Evolutionary conservation across 1,284 basidiomycete genomes (phyloP).

Genomic region (Vanrija sp.): DNA sequence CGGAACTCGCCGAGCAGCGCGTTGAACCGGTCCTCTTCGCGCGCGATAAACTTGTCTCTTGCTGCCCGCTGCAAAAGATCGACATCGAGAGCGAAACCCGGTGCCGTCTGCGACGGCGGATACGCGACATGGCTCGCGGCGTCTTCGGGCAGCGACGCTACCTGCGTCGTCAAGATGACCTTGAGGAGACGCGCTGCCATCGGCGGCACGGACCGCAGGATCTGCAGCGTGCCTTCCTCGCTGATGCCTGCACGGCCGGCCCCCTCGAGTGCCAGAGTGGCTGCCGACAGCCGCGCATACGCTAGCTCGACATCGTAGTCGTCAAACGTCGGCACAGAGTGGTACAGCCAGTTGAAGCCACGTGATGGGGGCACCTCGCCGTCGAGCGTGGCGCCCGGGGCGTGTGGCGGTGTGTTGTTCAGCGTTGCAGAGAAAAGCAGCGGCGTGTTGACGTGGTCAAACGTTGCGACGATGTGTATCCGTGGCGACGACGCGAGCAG

Average conservation of each 20-base stretch:
- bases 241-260: conserved; percentile 56
- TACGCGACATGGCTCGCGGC: conserved; percentile 21
- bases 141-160: conserved; percentile 56
- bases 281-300: conserved; percentile 37
- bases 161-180: conserved; percentile 63
- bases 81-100: conserved; percentile 44
- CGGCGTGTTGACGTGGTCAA: conserved; percentile 78
- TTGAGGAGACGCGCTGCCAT: conserved; percentile 76
- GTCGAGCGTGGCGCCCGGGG: conserved; percentile 13
- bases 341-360: conserved; percentile 80
- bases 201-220: conserved; percentile 77
- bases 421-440: conserved; percentile 59
- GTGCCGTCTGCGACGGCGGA: conserved; percentile 24
- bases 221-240: conserved; percentile 75
- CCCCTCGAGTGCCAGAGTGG: conserved; percentile 13
- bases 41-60: conserved; percentile 73
- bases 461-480: conserved; percentile 74
- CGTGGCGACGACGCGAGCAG: conserved; percentile 65
- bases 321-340: conserved; percentile 76
- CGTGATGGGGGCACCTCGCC: conserved; percentile 24
- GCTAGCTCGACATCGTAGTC: conserved; percentile 76
- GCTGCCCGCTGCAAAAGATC: conserved; percentile 42
- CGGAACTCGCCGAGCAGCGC: conserved; percentile 80
- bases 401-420: conserved; percentile 32
- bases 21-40: conserved; percentile 75